Evolutionary conservation across 169 alveolate genomes (phyloP).

Genomic region (Plasmodium fragile): DNA sequence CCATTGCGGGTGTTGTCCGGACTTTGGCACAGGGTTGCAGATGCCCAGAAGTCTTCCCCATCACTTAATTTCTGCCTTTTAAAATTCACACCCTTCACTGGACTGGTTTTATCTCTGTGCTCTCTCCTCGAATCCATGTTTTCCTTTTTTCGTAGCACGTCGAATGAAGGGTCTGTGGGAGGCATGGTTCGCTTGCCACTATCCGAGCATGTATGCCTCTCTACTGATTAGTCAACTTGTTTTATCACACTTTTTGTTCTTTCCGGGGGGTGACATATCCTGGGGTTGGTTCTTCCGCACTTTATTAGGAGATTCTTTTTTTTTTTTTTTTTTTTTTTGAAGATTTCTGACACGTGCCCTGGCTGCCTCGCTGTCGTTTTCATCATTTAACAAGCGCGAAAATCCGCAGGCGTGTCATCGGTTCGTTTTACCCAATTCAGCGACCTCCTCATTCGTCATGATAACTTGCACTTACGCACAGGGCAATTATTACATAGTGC

Average conservation of each 20-base stretch:
- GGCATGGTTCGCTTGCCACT: neutral
- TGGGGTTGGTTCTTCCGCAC: neutral
- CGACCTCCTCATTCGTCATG: neutral
- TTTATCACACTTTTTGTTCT: neutral
- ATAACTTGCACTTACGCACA: neutral
- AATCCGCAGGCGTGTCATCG: neutral
- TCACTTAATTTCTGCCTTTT: constrained; percentile 31
- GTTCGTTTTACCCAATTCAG: neutral
- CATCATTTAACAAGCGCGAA: neutral
- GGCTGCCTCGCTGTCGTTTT: neutral
- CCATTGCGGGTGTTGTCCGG: neutral
- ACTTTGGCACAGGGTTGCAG: neutral
- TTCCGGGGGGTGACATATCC: neutral
- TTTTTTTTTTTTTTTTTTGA: neutral
- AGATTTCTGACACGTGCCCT: neutral
- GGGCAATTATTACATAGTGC: neutral
- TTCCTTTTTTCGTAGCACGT: neutral
- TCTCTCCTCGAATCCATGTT: constrained; percentile 8
- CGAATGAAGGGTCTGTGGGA: neutral
- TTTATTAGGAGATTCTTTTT: neutral
- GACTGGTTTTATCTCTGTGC: neutral
- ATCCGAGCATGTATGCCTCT: neutral
- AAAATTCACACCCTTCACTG: neutral
- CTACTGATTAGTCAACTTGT: neutral
- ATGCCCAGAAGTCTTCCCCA: neutral